Conservation (phyloP, 2,329 filamentous ascomycete genomes). For the Trichoderma lentiforme region DNA sequence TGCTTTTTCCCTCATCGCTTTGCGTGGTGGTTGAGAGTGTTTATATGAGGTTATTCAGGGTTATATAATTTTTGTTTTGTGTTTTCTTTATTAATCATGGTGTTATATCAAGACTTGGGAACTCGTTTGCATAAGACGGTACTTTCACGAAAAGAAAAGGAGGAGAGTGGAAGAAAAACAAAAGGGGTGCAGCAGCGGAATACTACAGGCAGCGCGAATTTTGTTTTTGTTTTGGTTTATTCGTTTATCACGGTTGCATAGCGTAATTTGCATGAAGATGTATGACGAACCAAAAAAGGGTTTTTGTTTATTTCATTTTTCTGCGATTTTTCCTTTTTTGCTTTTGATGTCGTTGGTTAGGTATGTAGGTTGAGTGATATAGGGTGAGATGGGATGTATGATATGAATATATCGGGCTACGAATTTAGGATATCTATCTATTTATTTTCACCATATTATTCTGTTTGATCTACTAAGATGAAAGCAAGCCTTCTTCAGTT, state of each 20-base stretch:
- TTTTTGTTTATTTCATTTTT: neutral
- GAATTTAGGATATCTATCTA: neutral
- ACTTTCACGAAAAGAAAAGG: neutral
- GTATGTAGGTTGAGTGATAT: neutral
- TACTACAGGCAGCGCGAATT: neutral
- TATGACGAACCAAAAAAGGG: neutral
- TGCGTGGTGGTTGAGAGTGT: neutral
- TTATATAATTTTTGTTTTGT: neutral
- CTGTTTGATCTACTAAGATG: neutral
- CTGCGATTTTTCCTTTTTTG: neutral
- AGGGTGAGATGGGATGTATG: neutral
- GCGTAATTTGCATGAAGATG: neutral
- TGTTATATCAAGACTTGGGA: neutral
- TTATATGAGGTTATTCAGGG: neutral
- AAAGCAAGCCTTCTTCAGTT: neutral
- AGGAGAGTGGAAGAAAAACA: neutral
- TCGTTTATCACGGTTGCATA: neutral
- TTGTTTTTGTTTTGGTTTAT: neutral
- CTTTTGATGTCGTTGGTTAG: neutral
- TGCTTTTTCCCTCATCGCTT: neutral
- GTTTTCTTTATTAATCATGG: neutral
- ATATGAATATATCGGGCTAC: neutral
- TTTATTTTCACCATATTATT: neutral
- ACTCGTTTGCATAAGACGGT: neutral
- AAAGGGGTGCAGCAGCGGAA: neutral